phyloP scores from a whole-genome alignment of 352 stramenopile genomes.

The Phytophthora idaei region DNA sequence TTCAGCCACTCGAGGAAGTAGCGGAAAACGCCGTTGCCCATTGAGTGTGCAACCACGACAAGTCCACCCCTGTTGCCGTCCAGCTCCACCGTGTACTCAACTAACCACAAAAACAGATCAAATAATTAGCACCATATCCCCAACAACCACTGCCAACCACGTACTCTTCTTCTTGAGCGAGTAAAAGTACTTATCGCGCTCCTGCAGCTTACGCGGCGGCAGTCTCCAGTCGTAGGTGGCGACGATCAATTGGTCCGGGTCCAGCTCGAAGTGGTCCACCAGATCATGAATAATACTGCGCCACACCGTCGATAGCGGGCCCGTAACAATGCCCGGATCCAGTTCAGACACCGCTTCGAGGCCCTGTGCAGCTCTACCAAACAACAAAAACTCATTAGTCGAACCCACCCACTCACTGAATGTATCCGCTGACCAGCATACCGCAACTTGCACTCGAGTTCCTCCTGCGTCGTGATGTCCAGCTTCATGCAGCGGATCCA shows the following conservation, averaged over 20 bases:
- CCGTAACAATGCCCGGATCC: slow-evolving; percentile 76
- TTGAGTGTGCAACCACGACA: slow-evolving; percentile 83
- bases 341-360: slow-evolving; percentile 72
- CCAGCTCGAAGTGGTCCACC: slow-evolving; percentile 70
- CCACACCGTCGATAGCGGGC: slow-evolving; percentile 77
- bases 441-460: slow-evolving; percentile 79
- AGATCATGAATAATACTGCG: slow-evolving; percentile 68
- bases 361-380: slow-evolving; percentile 54
- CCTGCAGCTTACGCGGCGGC: slow-evolving; percentile 70
- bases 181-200: slow-evolving; percentile 79
- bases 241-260: slow-evolving; percentile 71
- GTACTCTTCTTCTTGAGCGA: slow-evolving; percentile 76
- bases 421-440: slow-evolving; percentile 20
- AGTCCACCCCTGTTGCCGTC: slow-evolving; percentile 52
- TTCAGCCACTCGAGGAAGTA: slow-evolving; percentile 88
- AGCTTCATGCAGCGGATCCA: slow-evolving; percentile 83
- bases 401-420: slow-evolving; percentile 2
- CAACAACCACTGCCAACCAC: slow-evolving; percentile 2
- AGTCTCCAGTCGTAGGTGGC: slow-evolving; percentile 84
- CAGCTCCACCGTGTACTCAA: slow-evolving; percentile 64
- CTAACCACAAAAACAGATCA: slow-evolving; percentile 49
- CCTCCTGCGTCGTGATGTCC: slow-evolving; percentile 66
- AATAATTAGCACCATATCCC: slow-evolving; percentile 1
- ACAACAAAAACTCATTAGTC: slow-evolving; percentile 26
- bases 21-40: slow-evolving; percentile 80